Evolutionary conservation across 2,329 filamentous ascomycete species (phyloP), one percentile per base, ranked within the genome.

Genomic region (Aspergillus neotritici): DNA sequence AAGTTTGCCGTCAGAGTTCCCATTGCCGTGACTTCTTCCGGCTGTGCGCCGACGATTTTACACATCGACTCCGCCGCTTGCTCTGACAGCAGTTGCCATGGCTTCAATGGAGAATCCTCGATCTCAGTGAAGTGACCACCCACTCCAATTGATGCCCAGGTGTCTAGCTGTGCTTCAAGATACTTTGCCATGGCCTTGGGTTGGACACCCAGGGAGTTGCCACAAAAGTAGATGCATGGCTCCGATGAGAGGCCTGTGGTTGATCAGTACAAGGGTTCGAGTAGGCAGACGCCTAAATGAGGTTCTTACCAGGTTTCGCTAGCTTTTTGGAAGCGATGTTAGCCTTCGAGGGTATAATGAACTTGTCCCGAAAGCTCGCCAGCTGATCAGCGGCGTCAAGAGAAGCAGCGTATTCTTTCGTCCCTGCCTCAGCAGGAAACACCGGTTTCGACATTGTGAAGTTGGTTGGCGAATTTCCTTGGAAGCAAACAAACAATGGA

Each of bases 141-240:
- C 16, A 94, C 88, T 13, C 84, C 88, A 49, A 91, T 83, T 0
- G 82, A 83, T 0, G 83, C 82, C 88, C 89, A 94, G 2, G 87
- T 90, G 54, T 85, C 78, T 2, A 94, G 76, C 52, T 93, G 87
- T 3, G 80, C 79, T 37, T 82, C 71, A 49, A 94, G 65, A 50
- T 86, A 82, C 15, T 76, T 69, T 12, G 77, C 71, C 0, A 82
- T 82, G 3, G 79, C 75, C 52, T 79, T 81, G 25, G 89, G 88
- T 65, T 94, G 88, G 8, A 90, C 77, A 28, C 89, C 89, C 3
- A 94, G 77, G 0, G 87, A 94, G 69, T 95, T 94, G 42, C 89
- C 89, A 52, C 87, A 89, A 53, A 95, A 83, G 66, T 94, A 95
- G 43, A 87, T 83, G 33, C 61, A 62, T 31, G 56, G 60, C 6